Percentiles rank a stretch among this genome's conserved stretches.
Conservation (phyloP, 305 asterid genomes). For the Fraxinus velutina region DNA sequence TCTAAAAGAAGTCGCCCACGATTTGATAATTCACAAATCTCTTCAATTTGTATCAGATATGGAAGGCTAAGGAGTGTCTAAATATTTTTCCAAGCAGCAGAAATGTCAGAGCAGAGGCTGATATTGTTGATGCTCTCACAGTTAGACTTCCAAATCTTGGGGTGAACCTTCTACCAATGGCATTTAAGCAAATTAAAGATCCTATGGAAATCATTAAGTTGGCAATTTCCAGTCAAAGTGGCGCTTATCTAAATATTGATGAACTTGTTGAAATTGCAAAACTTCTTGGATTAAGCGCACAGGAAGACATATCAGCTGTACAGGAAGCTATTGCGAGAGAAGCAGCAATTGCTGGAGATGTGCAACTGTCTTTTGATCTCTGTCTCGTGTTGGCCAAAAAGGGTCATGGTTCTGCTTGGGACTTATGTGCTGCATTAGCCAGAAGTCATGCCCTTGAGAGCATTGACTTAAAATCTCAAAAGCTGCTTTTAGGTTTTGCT, state of each 20-base stretch:
- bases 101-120: constrained; percentile 81
- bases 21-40: constrained; percentile 21
- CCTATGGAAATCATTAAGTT: constrained; percentile 88
- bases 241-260: constrained; percentile 86
- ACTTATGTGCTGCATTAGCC: constrained; percentile 95
- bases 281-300: constrained; percentile 88
- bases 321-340: constrained; percentile 99
- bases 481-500: constrained; percentile 88
- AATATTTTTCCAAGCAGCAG: constrained; percentile 82
- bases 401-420: constrained; percentile 96
- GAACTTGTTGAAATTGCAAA: constrained; percentile 90
- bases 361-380: constrained; percentile 93
- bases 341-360: constrained; percentile 95
- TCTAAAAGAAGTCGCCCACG: constrained; percentile 2
- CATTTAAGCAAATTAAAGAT: constrained; percentile 91
- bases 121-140: constrained; percentile 82
- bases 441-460: constrained; percentile 90
- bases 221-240: constrained; percentile 80
- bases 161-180: constrained; percentile 89
- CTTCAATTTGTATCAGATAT: constrained; percentile 54
- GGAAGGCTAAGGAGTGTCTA: constrained; percentile 99
- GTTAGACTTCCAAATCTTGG: constrained; percentile 94
- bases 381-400: constrained; percentile 86
- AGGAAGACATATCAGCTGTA: constrained; percentile 77
- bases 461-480: constrained; percentile 77